phyloP scores from a whole-genome alignment of 2,329 filamentous ascomycete species.

The Mycocentrospora acerina region DNA sequence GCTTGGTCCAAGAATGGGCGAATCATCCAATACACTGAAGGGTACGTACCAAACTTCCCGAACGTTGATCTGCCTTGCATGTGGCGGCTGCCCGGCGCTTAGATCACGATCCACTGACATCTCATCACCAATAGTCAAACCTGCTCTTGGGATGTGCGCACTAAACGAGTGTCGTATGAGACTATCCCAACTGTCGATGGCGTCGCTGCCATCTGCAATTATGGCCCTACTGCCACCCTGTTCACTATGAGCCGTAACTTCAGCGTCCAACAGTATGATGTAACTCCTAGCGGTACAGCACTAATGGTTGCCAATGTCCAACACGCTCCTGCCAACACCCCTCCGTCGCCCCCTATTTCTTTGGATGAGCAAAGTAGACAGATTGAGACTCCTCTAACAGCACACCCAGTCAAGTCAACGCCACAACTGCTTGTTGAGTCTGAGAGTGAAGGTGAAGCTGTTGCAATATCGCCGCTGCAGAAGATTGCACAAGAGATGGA shows the following conservation, averaged over 20 bases:
- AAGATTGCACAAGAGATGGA: constrained; percentile 73
- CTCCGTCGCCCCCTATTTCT: constrained; percentile 80
- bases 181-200: constrained; percentile 81
- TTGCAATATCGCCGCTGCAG: constrained; percentile 67
- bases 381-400: constrained; percentile 31
- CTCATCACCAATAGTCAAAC: constrained; percentile 63
- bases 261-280: constrained; percentile 91
- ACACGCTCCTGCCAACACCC: constrained; percentile 75
- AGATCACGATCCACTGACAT: constrained; percentile 23
- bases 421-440: constrained; percentile 50
- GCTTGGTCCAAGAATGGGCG: constrained; percentile 98
- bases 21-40: constrained; percentile 88
- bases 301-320: constrained; percentile 84
- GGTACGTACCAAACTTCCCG: constrained; percentile 59
- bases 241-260: constrained; percentile 89
- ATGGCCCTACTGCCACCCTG: constrained; percentile 84
- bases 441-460: constrained; percentile 67
- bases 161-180: constrained; percentile 94
- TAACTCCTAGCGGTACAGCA: constrained; percentile 69
- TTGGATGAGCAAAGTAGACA: constrained; percentile 63
- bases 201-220: constrained; percentile 79
- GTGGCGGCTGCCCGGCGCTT: constrained; percentile 15
- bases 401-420: constrained; percentile 27
- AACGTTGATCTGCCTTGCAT: constrained; percentile 9
- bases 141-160: constrained; percentile 93